Base-by-base conservation (phyloP, 495 filamentous ascomycete species). In the Aspergillus sclerotiicarbonarius region DNA sequence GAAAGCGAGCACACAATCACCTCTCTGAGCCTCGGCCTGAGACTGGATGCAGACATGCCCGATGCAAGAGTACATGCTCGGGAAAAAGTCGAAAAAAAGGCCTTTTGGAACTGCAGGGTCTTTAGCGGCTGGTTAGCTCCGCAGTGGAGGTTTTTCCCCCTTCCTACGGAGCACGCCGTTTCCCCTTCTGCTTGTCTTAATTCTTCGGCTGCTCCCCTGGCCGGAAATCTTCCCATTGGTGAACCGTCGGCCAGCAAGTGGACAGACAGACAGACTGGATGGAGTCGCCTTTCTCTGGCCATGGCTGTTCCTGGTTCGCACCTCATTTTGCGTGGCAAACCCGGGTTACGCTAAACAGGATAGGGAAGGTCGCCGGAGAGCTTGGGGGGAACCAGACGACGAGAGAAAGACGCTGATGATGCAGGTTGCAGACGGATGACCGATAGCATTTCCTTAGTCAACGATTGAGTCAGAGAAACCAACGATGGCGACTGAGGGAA, bases 281-380 rank as follows among this genome's bases (percentile, higher is more conserved):
- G 10, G 13, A 41, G 37, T 41, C 6, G 37, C 5, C 5, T 41
- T 6, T 41, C n/a, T 41, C 7, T 12, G 37, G 2, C 37, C 5
- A 15, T 12, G 37, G 37, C 4, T 6, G 13, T 15, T 12, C 31
- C 47, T 50, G 25, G 47, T 31, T 50, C 25, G 16, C 18, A 20
- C 31, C 13, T 50, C 25, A 29, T 29, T 46, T 47, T 45, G 19
- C 52, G 37, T 43, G 37, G 52, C 35, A 30, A 45, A 29, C 2
- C 15, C 19, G 5, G 51, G 18, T 13, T 4, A 35, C 51, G 51
- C 51, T 53, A 53, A 43, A 53, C 51, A 37, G 12, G 31, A 53
- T 21, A 8, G 16, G 51, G 51, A 53, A 53, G 51, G 51, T 53
- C 8, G 51, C 30, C 20, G 16, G 51, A 39, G 51, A 50, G 8